Evolutionary conservation across 306 rosid genomes (phyloP).

Genomic region (Morella rubra): DNA sequence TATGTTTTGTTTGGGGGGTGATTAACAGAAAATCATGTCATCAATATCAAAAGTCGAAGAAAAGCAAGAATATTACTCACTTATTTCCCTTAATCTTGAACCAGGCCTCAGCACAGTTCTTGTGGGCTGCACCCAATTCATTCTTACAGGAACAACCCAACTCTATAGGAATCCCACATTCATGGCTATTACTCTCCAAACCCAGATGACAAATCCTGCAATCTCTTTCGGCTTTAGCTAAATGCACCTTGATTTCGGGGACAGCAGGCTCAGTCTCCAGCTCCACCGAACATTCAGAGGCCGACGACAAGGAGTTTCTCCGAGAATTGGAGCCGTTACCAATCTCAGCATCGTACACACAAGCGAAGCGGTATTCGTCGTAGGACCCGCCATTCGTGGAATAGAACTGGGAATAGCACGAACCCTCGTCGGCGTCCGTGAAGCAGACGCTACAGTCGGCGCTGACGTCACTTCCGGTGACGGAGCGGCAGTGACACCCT

Average conservation of each 20-base stretch:
- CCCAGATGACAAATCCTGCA: constrained; percentile 98
- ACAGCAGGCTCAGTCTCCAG: constrained; percentile 57
- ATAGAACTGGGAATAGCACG: constrained; percentile 80
- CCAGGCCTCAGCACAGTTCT: constrained; percentile 94
- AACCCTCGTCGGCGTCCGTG: constrained; percentile 89
- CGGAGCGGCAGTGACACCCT: constrained; percentile 47
- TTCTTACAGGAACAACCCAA: constrained; percentile 95
- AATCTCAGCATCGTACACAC: constrained; percentile 52
- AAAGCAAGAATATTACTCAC: constrained; percentile 49
- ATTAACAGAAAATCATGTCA: background rate
- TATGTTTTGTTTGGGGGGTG: too few relatives aligned
- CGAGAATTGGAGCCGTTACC: constrained; percentile 43
- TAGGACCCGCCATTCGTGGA: constrained; percentile 87
- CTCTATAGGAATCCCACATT: constrained; percentile 77
- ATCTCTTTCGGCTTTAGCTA: constrained; percentile 72
- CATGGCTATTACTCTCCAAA: constrained; percentile 89
- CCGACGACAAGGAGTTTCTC: constrained; percentile 79
- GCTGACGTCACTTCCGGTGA: constrained; percentile 58
- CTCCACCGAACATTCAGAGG: constrained; percentile 60
- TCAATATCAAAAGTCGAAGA: constrained; percentile 12
- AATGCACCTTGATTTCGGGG: constrained; percentile 81
- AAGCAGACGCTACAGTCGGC: constrained; percentile 63
- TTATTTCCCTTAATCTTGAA: constrained; percentile 91
- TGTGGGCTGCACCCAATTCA: constrained; percentile 91
- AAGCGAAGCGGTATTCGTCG: constrained; percentile 70